A percentile compares a stretch with the other conserved stretches of the same genome.
phyloP scores from a whole-genome alignment of 2,329 filamentous ascomycete genomes.

The Fusarium transvaalense region DNA sequence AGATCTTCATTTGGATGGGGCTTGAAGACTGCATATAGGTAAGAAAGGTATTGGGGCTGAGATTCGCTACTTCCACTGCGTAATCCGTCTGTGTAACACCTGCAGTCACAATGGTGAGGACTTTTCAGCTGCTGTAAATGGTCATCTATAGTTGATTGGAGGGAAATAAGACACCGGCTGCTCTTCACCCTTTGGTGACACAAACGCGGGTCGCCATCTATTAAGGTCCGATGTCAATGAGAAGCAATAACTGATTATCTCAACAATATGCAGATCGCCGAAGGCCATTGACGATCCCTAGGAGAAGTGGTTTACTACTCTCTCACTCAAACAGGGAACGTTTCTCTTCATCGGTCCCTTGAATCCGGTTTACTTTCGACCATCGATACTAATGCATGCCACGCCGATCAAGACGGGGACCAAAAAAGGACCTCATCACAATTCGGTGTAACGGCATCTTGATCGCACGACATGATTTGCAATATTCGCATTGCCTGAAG shows the following conservation, averaged over 20 bases:
- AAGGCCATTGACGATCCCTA: neutral
- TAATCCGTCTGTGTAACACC: constrained; percentile 2
- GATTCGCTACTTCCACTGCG: constrained; percentile 1
- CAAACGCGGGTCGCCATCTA: neutral
- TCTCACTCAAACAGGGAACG: no score
- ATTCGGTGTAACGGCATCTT: neutral
- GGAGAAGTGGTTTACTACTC: no score
- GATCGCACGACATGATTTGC: constrained; percentile 6
- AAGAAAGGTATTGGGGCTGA: constrained; percentile 13
- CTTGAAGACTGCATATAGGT: neutral
- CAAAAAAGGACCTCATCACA: neutral
- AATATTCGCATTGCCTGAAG: neutral
- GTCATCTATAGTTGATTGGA: neutral
- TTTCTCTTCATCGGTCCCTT: neutral
- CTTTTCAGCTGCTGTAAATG: neutral
- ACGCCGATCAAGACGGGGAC: neutral
- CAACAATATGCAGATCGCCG: neutral
- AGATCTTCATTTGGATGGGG: constrained; percentile 1
- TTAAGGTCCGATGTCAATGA: neutral
- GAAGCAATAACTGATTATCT: neutral
- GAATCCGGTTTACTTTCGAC: neutral
- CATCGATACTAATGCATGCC: neutral
- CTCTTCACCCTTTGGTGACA: neutral
- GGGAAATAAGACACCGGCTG: neutral
- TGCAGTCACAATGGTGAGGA: neutral